Evolutionary conservation across 148 eudicot genomes (phyloP), one percentile per base, ranked within the genome.

Genomic region (Nyssa sinensis): DNA sequence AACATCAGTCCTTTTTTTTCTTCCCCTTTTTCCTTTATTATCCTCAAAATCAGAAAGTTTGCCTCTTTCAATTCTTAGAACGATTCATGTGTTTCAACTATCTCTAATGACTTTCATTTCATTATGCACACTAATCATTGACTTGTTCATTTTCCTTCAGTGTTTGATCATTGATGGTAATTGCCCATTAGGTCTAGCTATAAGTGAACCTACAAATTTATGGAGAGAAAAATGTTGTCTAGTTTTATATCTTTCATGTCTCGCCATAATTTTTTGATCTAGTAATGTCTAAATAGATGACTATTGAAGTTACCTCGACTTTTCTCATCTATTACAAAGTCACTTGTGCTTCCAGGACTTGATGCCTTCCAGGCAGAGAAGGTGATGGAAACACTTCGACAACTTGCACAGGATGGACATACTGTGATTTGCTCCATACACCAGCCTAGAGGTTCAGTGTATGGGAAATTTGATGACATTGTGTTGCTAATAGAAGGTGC

Each of bases 341-440:
- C 49, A 10, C 47, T 64, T 72, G 37, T 79, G 39, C 75, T 84
- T 81, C 79, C 86, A 95, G 99, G 99, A 80, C 97, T 95, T 75
- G 99, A 95, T 82, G 99, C 99, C 39, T 95, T 95, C 83, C 99
- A 95, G 82, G 97, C 99, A 66, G 99, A 93, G 78, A 90, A 93
- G 80, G 99, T 95, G 68, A 93, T 95, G 98, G 99, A 93, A 89
- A 95, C 98, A 24, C 89, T 95, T 66, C 75, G 88, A 57, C 91
- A 87, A 84, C 99, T 95, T 87, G 97, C 98, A 77, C 84, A 88
- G 80, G 99, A 95, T 74, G 99, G 99, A 62, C 99, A 95, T 70
- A 93, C 98, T 74, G 99, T 95, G 41, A 95, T 95, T 70, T 95
- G 99, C 85, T 95, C 99, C 64, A 91, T 95, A 84, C 99, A 95